A percentile compares a stretch with the other conserved stretches of the same genome.
Evolutionary conservation across 2,329 filamentous ascomycete species (phyloP).

Genomic region (Epichloe hybrida): DNA sequence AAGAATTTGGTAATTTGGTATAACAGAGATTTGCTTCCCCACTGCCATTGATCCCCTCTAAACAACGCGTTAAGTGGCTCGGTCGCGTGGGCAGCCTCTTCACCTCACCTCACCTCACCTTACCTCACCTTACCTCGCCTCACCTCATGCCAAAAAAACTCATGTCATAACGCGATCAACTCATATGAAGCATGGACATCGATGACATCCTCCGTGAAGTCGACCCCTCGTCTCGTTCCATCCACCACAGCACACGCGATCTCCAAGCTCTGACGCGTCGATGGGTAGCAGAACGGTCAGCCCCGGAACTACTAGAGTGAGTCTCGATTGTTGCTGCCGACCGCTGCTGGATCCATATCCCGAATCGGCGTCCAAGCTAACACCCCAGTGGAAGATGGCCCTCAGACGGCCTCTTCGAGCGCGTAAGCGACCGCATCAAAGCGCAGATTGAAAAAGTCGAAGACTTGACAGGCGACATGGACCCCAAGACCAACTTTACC

Average conservation of each 20-base stretch:
- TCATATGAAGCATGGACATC: slow-evolving; percentile 48
- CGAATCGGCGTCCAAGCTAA: background rate
- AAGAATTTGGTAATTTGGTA: too few species aligned
- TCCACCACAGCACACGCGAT: slow-evolving; percentile 53
- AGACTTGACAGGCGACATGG: slow-evolving; percentile 70
- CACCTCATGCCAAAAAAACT: background rate
- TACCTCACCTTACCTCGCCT: background rate
- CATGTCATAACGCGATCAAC: background rate
- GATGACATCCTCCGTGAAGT: slow-evolving; percentile 68
- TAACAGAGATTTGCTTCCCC: too few species aligned
- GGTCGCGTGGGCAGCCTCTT: too few species aligned
- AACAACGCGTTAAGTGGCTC: too few species aligned
- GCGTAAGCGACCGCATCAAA: slow-evolving; percentile 61
- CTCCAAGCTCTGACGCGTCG: slow-evolving; percentile 79
- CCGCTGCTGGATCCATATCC: too few species aligned
- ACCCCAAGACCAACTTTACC: slow-evolving; percentile 81
- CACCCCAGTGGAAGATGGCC: slow-evolving; percentile 39
- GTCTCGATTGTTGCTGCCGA: slow-evolving; percentile 8
- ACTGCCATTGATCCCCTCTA: background rate
- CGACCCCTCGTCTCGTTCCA: slow-evolving; percentile 41
- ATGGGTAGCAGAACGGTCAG: slow-evolving; percentile 85
- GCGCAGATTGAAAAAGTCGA: slow-evolving; percentile 58
- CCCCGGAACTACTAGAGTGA: slow-evolving; percentile 78
- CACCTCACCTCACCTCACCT: background rate
- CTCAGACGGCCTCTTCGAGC: slow-evolving; percentile 62